Evolutionary conservation across 176 grass and related monocot species (phyloP), one percentile per base, ranked within the genome.

Genomic region (Puccinellia tenuiflora): DNA sequence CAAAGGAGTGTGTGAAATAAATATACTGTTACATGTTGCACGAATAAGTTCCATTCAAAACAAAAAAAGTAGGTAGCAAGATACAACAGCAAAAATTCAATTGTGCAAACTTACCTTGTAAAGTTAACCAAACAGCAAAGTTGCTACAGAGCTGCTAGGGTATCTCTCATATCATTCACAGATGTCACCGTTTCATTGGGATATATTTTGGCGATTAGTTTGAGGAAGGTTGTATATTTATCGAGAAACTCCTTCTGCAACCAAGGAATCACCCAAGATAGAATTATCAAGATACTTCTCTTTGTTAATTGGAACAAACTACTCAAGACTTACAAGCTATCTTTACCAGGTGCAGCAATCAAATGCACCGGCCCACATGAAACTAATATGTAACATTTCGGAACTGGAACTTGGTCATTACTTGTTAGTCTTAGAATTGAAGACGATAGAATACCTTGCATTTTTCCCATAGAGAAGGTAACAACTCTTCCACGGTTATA

Each of bases 161-260:
- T 78, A 47, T 98, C 88, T 77, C 76, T 87, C 92, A 98, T 95
- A 61, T 98, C 91, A 16, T 72, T 55, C 24, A 84, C 89, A 6
- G 92, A 90, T 69, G 67, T 85, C 40, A 98, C 76, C 18, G 85
- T 90, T 86, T 98, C 96, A 46, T 64, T 94, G 55, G 91, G 92
- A 81, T 98, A 98, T 93, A 98, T 93, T 88, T 90, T 95, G 13
- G 81, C 75, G 52, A 98, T 90, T 75, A 98, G 83, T 74, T 93
- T 87, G 8, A 95, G 74, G 26, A 98, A 98, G 47, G 90, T 98
- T 53, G 83, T 53, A 61, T 98, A 98, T 77, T 98, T 98, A 6
- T 95, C 91, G 21, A 98, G 85, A 83, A 98, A 98, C 90, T 95
- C 92, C 77, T 95, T 98, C 96, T 98, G 92, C 82, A 85, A 90